These are phyloP conservation scores for Fraxinus baroniana DNA, from an alignment of 305 asterid species.

Conservation along the genomic window DNA sequence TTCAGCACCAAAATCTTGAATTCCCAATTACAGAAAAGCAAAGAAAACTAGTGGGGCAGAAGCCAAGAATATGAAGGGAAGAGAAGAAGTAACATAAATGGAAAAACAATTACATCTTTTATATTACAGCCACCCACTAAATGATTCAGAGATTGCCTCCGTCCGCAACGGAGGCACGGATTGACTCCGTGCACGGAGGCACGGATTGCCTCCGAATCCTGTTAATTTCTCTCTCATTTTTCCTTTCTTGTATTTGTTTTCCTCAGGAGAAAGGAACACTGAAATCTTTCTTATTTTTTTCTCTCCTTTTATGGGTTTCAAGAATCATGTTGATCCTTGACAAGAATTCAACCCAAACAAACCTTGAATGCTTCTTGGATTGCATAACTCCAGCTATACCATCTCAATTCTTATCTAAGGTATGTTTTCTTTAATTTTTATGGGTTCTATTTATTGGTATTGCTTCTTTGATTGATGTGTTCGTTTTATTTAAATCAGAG, in stretches of 20 bases:
- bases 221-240: conserved; percentile 50
- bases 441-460: too few relatives aligned
- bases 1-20: conserved; percentile 29
- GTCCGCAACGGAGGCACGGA: too few relatives aligned
- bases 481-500: too few relatives aligned
- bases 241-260: conserved; percentile 31
- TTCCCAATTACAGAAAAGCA: conserved; percentile 27
- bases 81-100: neutral
- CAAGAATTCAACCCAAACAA: too few relatives aligned
- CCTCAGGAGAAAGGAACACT: conserved; percentile 56
- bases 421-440: too few relatives aligned
- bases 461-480: too few relatives aligned
- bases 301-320: neutral
- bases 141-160: neutral
- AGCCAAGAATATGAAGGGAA: conserved; percentile 11
- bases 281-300: conserved; percentile 29
- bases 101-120: neutral
- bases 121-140: conserved; percentile 22
- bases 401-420: too few relatives aligned
- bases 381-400: too few relatives aligned
- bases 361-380: too few relatives aligned
- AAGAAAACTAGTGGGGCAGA: conserved; percentile 20
- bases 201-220: conserved; percentile 45
- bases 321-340: conserved; percentile 53
- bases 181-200: too few relatives aligned